Evolutionary conservation across 2,329 filamentous ascomycete species (phyloP).

Genomic region (Bisporella sp.): DNA sequence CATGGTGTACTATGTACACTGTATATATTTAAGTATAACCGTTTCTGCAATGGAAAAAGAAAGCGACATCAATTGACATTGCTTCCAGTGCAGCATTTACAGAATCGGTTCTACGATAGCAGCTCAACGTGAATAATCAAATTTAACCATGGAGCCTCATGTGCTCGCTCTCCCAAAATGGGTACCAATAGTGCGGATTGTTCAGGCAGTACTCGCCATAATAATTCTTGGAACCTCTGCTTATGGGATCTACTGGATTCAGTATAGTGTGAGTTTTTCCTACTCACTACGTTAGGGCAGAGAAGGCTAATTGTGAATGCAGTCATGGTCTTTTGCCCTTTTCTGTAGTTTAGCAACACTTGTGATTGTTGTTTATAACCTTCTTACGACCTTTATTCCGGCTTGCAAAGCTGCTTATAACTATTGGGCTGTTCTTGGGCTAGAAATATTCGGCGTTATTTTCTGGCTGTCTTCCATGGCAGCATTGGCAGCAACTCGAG

Average conservation of each 20-base stretch:
- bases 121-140: background rate
- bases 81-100: no score
- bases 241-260: slow-evolving; percentile 32
- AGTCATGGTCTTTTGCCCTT: slow-evolving; percentile 7
- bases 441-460: slow-evolving; percentile 43
- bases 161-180: background rate
- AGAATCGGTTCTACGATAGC: no score
- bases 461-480: slow-evolving; percentile 37
- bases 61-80: no score
- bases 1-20: no score
- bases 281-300: background rate
- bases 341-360: slow-evolving; percentile 36
- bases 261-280: slow-evolving; percentile 35
- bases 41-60: no score
- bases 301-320: background rate
- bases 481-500: slow-evolving; percentile 4
- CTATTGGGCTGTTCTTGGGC: slow-evolving; percentile 41
- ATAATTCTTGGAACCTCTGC: slow-evolving; percentile 39
- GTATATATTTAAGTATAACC: no score
- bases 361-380: slow-evolving; percentile 37
- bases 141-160: background rate
- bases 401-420: slow-evolving; percentile 33
- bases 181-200: background rate
- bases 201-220: slow-evolving; percentile 28
- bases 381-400: slow-evolving; percentile 23